A percentile compares a stretch with the other conserved stretches of the same genome.
phyloP scores from a whole-genome alignment of 306 rosid genomes.

The Arachis stenosperma region DNA sequence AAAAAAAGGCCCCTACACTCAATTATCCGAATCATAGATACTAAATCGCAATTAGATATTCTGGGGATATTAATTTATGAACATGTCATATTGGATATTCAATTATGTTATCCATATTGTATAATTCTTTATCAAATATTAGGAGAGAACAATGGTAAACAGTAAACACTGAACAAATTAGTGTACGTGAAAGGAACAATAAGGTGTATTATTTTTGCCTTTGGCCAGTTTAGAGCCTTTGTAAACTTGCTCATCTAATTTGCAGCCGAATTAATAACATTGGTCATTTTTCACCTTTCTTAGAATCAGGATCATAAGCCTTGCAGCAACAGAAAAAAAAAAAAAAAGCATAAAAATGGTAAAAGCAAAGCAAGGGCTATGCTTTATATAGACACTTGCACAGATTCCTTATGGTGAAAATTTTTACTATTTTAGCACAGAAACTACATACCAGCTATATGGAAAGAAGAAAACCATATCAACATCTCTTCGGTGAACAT shows the following conservation, averaged over 20 bases:
- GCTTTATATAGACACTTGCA: background rate
- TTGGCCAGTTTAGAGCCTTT: background rate
- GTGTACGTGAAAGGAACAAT: background rate
- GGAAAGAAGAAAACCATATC: conserved; percentile 92
- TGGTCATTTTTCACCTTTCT: background rate
- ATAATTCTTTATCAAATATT: conserved; percentile 3
- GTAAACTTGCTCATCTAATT: conserved; percentile 6
- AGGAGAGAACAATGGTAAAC: background rate
- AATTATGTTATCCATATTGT: background rate
- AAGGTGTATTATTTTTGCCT: background rate
- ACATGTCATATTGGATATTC: background rate
- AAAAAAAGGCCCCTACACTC: too few relatives aligned
- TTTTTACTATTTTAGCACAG: background rate
- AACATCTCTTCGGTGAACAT: conserved; percentile 80
- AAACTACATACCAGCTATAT: conserved; percentile 68
- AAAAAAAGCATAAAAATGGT: too few relatives aligned
- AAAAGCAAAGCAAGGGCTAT: conserved; percentile 3
- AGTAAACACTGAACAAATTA: background rate
- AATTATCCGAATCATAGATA: too few relatives aligned
- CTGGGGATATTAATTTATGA: conserved; percentile 7
- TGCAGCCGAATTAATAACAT: background rate
- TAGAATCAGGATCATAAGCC: conserved; percentile 13
- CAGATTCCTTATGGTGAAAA: conserved; percentile 9
- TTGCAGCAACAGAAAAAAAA: conserved; percentile 21
- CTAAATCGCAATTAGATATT: background rate